A percentile compares a stretch with the other conserved stretches of the same genome.
phyloP scores from a whole-genome alignment of 73 alveolate genomes.

The Diophrys sp. region DNA sequence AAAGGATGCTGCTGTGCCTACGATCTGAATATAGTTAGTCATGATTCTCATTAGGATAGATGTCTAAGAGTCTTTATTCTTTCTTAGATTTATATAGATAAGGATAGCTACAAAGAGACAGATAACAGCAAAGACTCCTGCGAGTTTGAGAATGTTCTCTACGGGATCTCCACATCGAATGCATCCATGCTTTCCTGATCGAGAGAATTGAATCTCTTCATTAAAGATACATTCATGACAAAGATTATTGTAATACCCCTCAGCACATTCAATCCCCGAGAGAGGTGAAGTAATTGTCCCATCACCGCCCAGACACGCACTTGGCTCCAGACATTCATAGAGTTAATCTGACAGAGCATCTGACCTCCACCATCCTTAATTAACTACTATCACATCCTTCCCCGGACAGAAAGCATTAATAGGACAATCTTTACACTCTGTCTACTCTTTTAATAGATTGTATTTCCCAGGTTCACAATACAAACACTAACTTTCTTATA shows the following conservation, averaged over 20 bases:
- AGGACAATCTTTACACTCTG: constrained; percentile 11
- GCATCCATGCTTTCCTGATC: constrained; percentile 17
- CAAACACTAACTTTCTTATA: neutral
- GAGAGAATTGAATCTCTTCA: constrained; percentile 7
- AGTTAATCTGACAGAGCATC: constrained; percentile 1
- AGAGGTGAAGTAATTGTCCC: neutral
- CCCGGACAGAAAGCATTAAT: constrained; percentile 21
- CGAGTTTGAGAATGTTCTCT: neutral
- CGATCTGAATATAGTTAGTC: too few relatives aligned
- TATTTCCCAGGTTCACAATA: neutral
- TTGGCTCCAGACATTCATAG: constrained; percentile 12
- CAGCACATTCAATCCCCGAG: constrained; percentile 1
- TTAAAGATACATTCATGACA: constrained; percentile 12
- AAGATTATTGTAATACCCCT: constrained; percentile 12
- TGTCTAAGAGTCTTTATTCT: constrained; percentile 11
- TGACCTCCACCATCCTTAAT: constrained; percentile 26
- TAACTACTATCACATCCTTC: constrained; percentile 2
- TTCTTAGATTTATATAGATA: constrained; percentile 2
- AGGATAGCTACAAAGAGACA: neutral
- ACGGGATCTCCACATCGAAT: neutral
- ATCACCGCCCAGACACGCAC: constrained; percentile 14
- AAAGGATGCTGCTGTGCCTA: constrained; percentile 26
- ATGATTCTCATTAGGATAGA: too few relatives aligned
- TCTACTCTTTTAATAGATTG: neutral
- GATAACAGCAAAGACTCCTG: neutral